Percentiles rank a stretch among this genome's conserved stretches.
phyloP scores from a whole-genome alignment of 23 red algal genomes.

The Gracilaria vermiculophylla region DNA sequence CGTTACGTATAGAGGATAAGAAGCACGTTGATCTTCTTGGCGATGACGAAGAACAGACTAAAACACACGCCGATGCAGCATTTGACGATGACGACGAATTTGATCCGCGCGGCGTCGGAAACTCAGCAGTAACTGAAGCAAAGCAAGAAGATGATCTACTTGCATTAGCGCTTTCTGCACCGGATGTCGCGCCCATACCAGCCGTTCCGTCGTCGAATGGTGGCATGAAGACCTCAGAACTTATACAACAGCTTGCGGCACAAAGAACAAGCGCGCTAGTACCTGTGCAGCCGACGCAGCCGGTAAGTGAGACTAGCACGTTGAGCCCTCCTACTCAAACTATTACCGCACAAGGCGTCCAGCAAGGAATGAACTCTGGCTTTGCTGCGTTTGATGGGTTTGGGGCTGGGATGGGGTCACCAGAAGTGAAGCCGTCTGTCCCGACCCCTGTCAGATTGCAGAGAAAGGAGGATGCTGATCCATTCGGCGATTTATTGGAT shows the following conservation, averaged over 20 bases:
- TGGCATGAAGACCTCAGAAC: constrained; percentile 27
- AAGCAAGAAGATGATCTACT: constrained; percentile 1
- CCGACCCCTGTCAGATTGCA: not conserved
- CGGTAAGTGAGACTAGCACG: not conserved
- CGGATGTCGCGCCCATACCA: constrained; percentile 7
- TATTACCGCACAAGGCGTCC: not conserved
- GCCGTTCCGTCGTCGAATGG: not conserved
- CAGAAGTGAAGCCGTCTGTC: not conserved
- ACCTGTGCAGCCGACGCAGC: not conserved
- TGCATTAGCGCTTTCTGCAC: constrained; percentile 2
- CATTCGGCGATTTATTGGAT: constrained; percentile 45
- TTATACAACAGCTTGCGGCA: constrained; percentile 3
- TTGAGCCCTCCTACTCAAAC: not conserved
- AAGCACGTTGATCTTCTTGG: constrained; percentile 56
- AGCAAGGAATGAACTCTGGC: not conserved
- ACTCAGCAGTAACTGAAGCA: not conserved
- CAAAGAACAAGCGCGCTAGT: constrained; percentile 3
- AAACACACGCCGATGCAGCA: not conserved
- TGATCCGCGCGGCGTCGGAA: constrained; percentile 47
- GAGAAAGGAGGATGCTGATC: constrained; percentile 39
- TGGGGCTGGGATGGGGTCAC: not conserved
- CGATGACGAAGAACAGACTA: not conserved
- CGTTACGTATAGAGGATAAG: constrained; percentile 5
- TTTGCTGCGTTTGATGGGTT: constrained; percentile 11
- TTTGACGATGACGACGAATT: constrained; percentile 69